A percentile compares a stretch with the other conserved stretches of the same genome.
Evolutionary conservation across 805 yeast genomes (phyloP).

Genomic region (Saturnispora halmiae): DNA sequence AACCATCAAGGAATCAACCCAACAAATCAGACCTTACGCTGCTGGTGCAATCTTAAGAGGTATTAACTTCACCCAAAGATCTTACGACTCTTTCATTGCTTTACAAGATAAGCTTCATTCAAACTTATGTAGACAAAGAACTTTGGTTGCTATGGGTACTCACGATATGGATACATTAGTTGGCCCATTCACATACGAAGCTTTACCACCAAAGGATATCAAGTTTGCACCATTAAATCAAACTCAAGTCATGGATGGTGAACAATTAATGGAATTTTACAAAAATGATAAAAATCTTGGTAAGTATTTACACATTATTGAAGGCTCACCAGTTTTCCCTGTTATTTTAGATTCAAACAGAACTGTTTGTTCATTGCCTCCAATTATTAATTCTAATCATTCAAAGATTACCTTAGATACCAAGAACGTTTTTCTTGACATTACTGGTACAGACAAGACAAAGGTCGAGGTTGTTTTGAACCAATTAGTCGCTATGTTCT

Average conservation of each 20-base stretch:
- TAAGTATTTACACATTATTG: constrained; percentile 79
- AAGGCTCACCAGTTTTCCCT: constrained; percentile 83
- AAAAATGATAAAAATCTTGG: constrained; percentile 85
- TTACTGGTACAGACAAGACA: constrained; percentile 92
- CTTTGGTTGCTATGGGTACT: constrained; percentile 96
- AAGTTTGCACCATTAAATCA: constrained; percentile 71
- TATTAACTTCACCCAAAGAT: constrained; percentile 69
- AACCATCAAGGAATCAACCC: constrained; percentile 68
- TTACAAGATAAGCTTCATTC: constrained; percentile 94
- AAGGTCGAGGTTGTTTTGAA: constrained; percentile 89
- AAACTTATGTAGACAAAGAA: constrained; percentile 93
- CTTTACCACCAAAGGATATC: constrained; percentile 68
- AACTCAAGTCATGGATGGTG: constrained; percentile 60
- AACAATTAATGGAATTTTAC: constrained; percentile 78
- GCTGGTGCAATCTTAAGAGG: constrained; percentile 91
- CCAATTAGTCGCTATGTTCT: constrained; percentile 91
- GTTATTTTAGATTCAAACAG: constrained; percentile 72
- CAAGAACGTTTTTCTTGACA: constrained; percentile 80
- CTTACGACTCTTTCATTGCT: constrained; percentile 90
- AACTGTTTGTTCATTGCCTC: constrained; percentile 87
- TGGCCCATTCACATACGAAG: constrained; percentile 78
- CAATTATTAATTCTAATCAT: constrained; percentile 87
- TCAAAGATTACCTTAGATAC: constrained; percentile 83
- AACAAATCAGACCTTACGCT: constrained; percentile 78
- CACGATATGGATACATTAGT: constrained; percentile 84